Conservation (phyloP, 2,329 filamentous ascomycete genomes). For the Chrysoporthe deuterocubensis region DNA sequence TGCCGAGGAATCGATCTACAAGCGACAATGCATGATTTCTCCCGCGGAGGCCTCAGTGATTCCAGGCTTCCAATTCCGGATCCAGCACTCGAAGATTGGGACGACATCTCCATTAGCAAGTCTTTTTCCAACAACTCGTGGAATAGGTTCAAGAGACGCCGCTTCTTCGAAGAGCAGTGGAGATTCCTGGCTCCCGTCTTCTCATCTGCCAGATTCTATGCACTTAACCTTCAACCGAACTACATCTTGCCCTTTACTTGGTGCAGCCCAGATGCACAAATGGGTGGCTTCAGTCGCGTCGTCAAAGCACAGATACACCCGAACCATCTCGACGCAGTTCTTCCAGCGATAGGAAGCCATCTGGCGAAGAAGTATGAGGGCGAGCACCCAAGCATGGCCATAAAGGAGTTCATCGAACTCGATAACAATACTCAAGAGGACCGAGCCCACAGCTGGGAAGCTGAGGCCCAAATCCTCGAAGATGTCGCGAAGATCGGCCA, state of each 20-base stretch:
- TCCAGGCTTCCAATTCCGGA: too few relatives aligned
- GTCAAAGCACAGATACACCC: neutral
- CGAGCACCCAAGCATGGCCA: neutral
- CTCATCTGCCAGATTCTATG: neutral
- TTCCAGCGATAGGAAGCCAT: neutral
- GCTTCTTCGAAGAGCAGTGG: neutral
- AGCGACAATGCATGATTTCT: too few relatives aligned
- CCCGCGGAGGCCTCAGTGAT: too few relatives aligned
- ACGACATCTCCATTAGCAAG: too few relatives aligned
- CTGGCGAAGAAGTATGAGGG: neutral
- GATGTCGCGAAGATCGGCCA: neutral
- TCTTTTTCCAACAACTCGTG: too few relatives aligned
- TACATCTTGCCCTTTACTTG: slow-evolving; percentile 1
- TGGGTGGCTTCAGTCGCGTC: neutral
- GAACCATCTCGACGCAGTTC: neutral
- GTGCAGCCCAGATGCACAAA: too few relatives aligned
- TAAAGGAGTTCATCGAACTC: neutral
- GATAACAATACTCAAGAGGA: neutral
- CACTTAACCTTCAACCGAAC: neutral
- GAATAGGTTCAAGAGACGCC: too few relatives aligned
- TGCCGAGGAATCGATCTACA: too few relatives aligned
- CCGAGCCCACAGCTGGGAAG: neutral
- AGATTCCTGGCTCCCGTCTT: neutral
- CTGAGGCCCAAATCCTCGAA: neutral
- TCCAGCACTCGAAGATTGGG: too few relatives aligned